Percentiles rank a stretch among this genome's conserved stretches.
These are phyloP conservation scores for Mediolabrus comicus DNA, from an alignment of 108 stramenopile species.

Conservation along the genomic window DNA sequence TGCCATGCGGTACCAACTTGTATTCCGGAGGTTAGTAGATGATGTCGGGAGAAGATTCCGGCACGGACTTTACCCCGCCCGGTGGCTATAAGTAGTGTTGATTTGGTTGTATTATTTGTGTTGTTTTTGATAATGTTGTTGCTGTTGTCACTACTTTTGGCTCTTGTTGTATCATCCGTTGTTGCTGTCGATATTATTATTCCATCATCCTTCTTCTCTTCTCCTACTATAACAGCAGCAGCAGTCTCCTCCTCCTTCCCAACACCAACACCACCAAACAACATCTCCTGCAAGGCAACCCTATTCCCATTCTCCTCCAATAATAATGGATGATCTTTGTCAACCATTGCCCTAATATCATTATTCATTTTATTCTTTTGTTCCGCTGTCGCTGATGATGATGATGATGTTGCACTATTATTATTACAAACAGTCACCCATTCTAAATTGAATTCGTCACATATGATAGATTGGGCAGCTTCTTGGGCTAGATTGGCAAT, in stretches of 20 bases:
- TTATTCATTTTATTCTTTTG: conserved; percentile 13
- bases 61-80: conserved; percentile 41
- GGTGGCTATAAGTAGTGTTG: conserved; percentile 36
- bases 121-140: conserved; percentile 1
- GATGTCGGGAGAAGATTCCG: conserved; percentile 34
- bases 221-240: neutral
- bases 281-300: conserved; percentile 1
- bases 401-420: too few species aligned
- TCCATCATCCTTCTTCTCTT: neutral
- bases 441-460: conserved; percentile 52
- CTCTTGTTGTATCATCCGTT: neutral
- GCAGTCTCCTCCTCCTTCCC: neutral
- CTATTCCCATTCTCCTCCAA: conserved; percentile 14
- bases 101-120: conserved; percentile 4
- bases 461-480: conserved; percentile 68
- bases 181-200: neutral
- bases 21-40: conserved; percentile 36
- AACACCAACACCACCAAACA: neutral
- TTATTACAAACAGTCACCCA: conserved; percentile 67
- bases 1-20: conserved; percentile 41
- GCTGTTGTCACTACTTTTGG: neutral
- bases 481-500: conserved; percentile 64
- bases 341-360: conserved; percentile 63
- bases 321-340: conserved; percentile 34
- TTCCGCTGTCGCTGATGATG: too few species aligned